Evolutionary conservation across 2,329 filamentous ascomycete genomes (phyloP), one percentile per base, ranked within the genome.

Genomic region (Fusarium cicatricum): DNA sequence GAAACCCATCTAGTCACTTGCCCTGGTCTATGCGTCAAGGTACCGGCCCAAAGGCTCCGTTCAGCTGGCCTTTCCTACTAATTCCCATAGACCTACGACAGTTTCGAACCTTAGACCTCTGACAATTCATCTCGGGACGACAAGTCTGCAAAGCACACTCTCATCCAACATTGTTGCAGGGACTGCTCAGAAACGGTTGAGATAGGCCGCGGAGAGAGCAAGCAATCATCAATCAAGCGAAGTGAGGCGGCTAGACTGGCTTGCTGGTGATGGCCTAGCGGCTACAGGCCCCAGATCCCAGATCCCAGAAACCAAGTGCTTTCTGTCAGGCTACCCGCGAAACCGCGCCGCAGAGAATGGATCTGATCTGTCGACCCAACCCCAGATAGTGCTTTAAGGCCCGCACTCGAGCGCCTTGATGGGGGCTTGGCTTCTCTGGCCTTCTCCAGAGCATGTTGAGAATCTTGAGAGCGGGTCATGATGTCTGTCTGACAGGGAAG

Each of bases 331-430:
- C 59, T 60, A 62, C 49, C 62, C 54, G 57, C 56, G 54, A 62
- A 60, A 65, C 51, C 57, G 65, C 62, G 62, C 52, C 62, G 66
- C 66, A 66, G 55, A 68, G 64, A 67, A 68, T 69, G 66, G 64
- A 68, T 67, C 66, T 66, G 62, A 67, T 68, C 66, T 68, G 64
- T 67, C 64, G 55, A 67, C 58, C 53, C 44, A 52, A 64, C 66
- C 66, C 66, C 62, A 63, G 66, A 69, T 66, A 52, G 64, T 62
- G 65, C 54, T 58, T 49, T 39, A 44, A 52, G 60, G 58, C 54
- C 64, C 64, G 55, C 61, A 47, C 50, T 53, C 32, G 55, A 57
- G 45, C 52, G 52, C 38, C 47, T 47, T 55, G 43, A 46, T 55
- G 44, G 46, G 53, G 17, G 10, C 37, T 23, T 15, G 10, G 17